Evolutionary conservation across 306 rosid genomes (phyloP).

Genomic region (Pueraria montana): DNA sequence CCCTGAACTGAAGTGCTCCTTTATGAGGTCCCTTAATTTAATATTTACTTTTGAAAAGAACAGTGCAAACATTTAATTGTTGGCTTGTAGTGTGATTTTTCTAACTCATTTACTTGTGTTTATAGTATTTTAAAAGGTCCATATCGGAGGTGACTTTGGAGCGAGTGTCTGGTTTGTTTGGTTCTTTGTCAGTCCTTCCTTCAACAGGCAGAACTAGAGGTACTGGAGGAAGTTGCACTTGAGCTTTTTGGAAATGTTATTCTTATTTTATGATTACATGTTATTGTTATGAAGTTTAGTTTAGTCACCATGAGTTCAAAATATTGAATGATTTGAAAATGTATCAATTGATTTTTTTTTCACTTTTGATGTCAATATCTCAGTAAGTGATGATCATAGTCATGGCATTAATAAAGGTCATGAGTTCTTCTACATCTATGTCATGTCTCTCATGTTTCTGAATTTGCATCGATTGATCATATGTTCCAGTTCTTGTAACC

Average conservation of each 20-base stretch:
- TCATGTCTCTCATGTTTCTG: background rate
- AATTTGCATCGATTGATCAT: slow-evolving; percentile 25
- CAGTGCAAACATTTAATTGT: slow-evolving; percentile 16
- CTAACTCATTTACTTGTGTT: slow-evolving; percentile 50
- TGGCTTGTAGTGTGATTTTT: slow-evolving; percentile 20
- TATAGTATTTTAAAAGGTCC: slow-evolving; percentile 73
- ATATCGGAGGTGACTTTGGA: slow-evolving; percentile 79
- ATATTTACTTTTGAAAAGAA: background rate
- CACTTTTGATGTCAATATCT: background rate
- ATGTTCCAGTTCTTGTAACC: background rate
- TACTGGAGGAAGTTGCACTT: slow-evolving; percentile 45
- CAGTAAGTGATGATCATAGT: background rate
- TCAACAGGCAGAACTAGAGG: slow-evolving; percentile 71
- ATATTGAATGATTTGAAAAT: background rate
- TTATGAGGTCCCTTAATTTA: background rate
- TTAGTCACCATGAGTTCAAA: background rate
- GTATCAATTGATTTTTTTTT: background rate
- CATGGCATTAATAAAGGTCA: background rate
- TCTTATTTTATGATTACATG: slow-evolving; percentile 11
- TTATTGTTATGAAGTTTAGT: background rate
- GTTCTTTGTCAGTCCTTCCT: slow-evolving; percentile 73
- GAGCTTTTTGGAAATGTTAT: background rate
- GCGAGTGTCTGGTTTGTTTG: slow-evolving; percentile 70
- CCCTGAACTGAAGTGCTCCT: slow-evolving; percentile 4
- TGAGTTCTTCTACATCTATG: background rate